Conservation (phyloP, 1,284 basidiomycete genomes). For the Cryptococcus maquisensis region DNA sequence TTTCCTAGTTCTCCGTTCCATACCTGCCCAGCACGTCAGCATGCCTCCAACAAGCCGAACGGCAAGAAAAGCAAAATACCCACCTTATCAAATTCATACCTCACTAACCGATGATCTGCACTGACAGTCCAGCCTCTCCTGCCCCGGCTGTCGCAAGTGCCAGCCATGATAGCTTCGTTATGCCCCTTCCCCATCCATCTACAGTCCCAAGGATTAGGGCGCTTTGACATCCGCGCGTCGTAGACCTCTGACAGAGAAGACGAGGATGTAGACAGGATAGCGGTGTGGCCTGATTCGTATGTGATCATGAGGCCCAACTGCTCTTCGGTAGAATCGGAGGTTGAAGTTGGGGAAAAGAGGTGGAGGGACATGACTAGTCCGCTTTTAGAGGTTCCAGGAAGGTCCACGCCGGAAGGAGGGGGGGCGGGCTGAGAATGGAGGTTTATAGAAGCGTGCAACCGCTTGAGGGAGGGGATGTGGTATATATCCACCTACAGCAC, state of each 20-base stretch:
- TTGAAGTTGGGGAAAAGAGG: slow-evolving; percentile 46
- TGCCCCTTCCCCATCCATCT: slow-evolving; percentile 68
- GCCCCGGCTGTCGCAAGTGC: slow-evolving; percentile 62
- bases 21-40: slow-evolving; percentile 3
- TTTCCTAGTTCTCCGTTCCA: neutral
- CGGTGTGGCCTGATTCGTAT: slow-evolving; percentile 76
- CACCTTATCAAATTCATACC: slow-evolving; percentile 51
- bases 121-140: slow-evolving; percentile 70
- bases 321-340: slow-evolving; percentile 23
- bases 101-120: slow-evolving; percentile 72
- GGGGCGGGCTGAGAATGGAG: slow-evolving; percentile 5
- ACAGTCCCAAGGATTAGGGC: slow-evolving; percentile 55
- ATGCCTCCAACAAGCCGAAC: neutral
- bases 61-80: neutral
- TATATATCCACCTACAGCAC: slow-evolving; percentile 70
- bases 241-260: neutral
- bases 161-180: slow-evolving; percentile 81
- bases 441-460: slow-evolving; percentile 66
- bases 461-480: slow-evolving; percentile 59
- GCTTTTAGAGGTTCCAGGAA: slow-evolving; percentile 3
- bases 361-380: slow-evolving; percentile 84
- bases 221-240: slow-evolving; percentile 19
- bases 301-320: slow-evolving; percentile 60
- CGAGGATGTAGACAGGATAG: slow-evolving; percentile 56
- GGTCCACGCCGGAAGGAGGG: slow-evolving; percentile 2